Percentiles rank a stretch among this genome's conserved stretches.
Evolutionary conservation across 345 rosid genomes (phyloP).

Genomic region (Gossypium stocksii): DNA sequence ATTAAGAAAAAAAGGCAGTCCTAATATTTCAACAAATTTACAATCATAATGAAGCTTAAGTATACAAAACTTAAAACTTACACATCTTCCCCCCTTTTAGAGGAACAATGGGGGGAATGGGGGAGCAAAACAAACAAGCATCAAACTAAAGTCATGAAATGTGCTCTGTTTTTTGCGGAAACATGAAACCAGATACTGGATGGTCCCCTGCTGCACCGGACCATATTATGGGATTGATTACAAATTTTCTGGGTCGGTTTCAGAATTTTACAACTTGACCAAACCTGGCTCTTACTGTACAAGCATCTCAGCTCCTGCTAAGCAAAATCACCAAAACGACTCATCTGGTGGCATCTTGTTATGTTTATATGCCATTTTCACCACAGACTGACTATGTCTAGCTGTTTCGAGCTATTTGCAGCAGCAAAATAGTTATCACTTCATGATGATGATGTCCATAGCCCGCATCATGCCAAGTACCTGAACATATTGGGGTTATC

Average conservation of each 20-base stretch:
- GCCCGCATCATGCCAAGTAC: slow-evolving; percentile 48
- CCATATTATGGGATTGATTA: slow-evolving; percentile 20
- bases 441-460: slow-evolving; percentile 9
- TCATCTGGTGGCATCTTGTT: slow-evolving; percentile 17
- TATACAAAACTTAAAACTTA: not conserved
- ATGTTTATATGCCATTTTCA: slow-evolving; percentile 18
- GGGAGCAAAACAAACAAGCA: not conserved
- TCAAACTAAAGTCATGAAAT: not conserved
- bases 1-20: not conserved
- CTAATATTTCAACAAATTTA: not conserved
- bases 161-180: not conserved
- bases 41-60: not conserved
- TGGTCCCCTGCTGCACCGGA: not conserved
- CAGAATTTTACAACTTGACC: slow-evolving; percentile 16
- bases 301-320: slow-evolving; percentile 26
- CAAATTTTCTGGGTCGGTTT: slow-evolving; percentile 21
- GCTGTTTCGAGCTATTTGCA: slow-evolving; percentile 10
- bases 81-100: not conserved
- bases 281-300: slow-evolving; percentile 34
- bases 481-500: slow-evolving; percentile 27
- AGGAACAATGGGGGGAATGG: not conserved
- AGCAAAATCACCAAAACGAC: slow-evolving; percentile 17
- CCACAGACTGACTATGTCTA: not conserved
- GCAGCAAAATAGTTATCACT: slow-evolving; percentile 14
- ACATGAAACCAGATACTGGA: not conserved